Percentiles rank a stretch among this genome's conserved stretches.
Evolutionary conservation across 75 land plant species (phyloP).

Genomic region (Picea glauca): DNA sequence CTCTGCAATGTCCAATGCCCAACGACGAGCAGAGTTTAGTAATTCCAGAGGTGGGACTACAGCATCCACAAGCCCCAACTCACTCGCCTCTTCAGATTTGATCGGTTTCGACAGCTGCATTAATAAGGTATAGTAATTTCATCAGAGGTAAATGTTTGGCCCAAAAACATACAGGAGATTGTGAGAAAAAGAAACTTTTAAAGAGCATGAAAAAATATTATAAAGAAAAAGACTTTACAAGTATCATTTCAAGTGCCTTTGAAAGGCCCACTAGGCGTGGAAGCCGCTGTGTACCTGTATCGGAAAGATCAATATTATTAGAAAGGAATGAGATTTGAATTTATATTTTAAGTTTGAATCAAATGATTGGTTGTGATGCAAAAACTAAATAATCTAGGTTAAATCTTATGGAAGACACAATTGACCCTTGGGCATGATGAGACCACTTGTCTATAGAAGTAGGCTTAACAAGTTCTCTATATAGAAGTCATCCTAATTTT

Average conservation of each 20-base stretch:
- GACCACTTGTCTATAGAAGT: neutral
- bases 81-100: conserved; percentile 62
- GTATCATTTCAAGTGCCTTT: conserved; percentile 83
- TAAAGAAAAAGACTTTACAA: conserved; percentile 37
- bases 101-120: conserved; percentile 63
- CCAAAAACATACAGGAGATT: neutral
- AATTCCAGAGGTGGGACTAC: conserved; percentile 48
- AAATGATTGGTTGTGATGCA: neutral
- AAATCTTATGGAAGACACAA: neutral
- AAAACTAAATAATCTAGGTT: neutral
- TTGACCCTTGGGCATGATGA: neutral
- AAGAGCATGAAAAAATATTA: neutral
- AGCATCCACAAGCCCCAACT: conserved; percentile 72
- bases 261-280: conserved; percentile 81
- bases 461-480: neutral
- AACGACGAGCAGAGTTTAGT: conserved; percentile 46
- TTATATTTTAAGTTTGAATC: neutral
- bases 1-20: conserved; percentile 69
- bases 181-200: conserved; percentile 1
- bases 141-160: neutral
- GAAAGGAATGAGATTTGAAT: neutral
- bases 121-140: neutral
- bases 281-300: conserved; percentile 74
- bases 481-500: neutral
- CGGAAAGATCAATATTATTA: neutral